Base-by-base conservation (phyloP, 2,329 filamentous ascomycete genomes). In the Penicillium sp. region DNA sequence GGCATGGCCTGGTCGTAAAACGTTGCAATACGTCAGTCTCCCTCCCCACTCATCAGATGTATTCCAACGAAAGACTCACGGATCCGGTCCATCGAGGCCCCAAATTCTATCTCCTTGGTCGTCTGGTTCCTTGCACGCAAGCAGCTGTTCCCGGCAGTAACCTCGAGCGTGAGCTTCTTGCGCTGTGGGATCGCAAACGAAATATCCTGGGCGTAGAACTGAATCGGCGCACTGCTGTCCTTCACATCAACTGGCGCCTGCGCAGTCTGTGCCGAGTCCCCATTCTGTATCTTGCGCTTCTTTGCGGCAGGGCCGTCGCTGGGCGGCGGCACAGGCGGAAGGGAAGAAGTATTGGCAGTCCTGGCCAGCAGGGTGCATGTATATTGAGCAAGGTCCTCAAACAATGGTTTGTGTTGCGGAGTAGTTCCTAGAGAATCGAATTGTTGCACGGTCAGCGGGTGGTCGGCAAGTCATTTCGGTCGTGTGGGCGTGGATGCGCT, bases 111-210 rank as follows among this genome's bases (percentile, higher is more conserved):
- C 41, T 70, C 65, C 29, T 69, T 71, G 13, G 72, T 74, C 3
- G 70, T 60, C 28, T 78, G 69, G 40, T 74, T 75, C 41, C 72
- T 62, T 18, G 70, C 74, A 29, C 74, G 68, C 25, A 79, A 64
- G 36, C 57, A 73, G n/a, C 54, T 51, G 42, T 51, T 53, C 36
- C 58, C 58, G 33, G 63, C 62, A 23, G 77, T 68, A n/a, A 83
- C 59, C 56, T 81, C 75, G 18, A 84, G 67, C 33, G 71, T 76
- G 44, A 81, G 68, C 66, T 83, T 83, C 67, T 83, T 84, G 37
- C 80, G 69, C 51, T 79, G 76, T 3, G 80, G 80, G 0, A 81
- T 70, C 11, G 78, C 71, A 60, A 83, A 81, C 40, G 77, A 80
- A 39, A 80, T 67, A 50, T 81, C 79, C 40, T 71, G 69, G 44